A percentile compares a stretch with the other conserved stretches of the same genome.
Evolutionary conservation across 306 rosid genomes (phyloP).

Genomic region (Rosa persica): DNA sequence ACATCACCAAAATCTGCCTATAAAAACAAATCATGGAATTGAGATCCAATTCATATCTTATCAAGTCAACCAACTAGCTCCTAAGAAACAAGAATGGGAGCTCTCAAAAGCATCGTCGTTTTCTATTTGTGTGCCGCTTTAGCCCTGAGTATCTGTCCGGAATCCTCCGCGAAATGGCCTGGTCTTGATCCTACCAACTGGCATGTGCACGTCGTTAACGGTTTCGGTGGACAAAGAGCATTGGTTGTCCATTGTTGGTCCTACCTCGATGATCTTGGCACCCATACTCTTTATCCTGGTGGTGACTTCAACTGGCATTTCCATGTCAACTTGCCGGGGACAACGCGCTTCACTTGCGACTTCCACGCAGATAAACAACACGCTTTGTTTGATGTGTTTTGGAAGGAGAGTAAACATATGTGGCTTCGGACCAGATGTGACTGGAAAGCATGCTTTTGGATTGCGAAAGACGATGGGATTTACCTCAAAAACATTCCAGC

Average conservation of each 20-base stretch:
- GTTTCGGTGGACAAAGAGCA: not conserved
- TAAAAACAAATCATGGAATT: no score
- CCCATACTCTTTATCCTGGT: not conserved
- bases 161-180: not conserved
- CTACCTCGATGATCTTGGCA: not conserved
- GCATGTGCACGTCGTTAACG: not conserved
- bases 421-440: conserved; percentile 15
- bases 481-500: not conserved
- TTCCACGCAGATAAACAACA: not conserved
- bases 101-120: not conserved
- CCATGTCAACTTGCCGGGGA: conserved; percentile 1
- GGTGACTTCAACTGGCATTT: conserved; percentile 20
- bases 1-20: no score
- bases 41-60: not conserved
- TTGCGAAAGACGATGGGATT: conserved; percentile 27
- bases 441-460: conserved; percentile 9
- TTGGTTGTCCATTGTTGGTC: conserved; percentile 7
- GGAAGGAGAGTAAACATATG: not conserved
- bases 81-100: not conserved
- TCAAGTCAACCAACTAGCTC: not conserved
- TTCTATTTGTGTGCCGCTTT: not conserved
- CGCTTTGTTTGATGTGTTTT: not conserved
- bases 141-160: not conserved
- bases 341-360: conserved; percentile 27
- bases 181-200: not conserved